These are phyloP conservation scores for Fraxinus anomala DNA, from an alignment of 257 asterid genomes.

Conservation along the genomic window DNA sequence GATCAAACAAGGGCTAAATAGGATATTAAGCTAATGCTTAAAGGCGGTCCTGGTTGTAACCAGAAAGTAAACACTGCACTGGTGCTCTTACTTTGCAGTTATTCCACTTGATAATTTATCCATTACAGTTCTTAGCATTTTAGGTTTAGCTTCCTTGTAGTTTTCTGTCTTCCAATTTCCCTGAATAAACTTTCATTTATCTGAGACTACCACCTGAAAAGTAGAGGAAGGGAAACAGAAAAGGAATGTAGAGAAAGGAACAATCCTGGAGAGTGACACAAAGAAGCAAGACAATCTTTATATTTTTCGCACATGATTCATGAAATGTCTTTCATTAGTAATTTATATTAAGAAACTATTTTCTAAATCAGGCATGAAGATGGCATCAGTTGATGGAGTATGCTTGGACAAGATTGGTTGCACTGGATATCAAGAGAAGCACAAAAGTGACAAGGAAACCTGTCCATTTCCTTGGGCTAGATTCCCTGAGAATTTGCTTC, in stretches of 20 bases:
- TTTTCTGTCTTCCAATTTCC: neutral
- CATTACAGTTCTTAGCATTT: neutral
- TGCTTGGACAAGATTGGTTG: slow-evolving; percentile 44
- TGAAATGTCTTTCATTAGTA: neutral
- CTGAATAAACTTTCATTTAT: neutral
- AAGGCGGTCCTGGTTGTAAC: neutral
- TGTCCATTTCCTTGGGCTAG: slow-evolving; percentile 85
- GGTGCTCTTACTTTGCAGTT: neutral
- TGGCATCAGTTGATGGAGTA: slow-evolving; percentile 37
- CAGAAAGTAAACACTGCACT: neutral
- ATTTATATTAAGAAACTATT: neutral
- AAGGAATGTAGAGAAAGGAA: neutral
- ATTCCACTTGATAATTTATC: neutral
- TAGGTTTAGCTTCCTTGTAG: neutral
- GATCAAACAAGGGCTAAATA: neutral
- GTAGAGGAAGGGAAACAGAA: neutral
- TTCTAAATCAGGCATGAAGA: slow-evolving; percentile 41
- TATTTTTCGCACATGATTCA: neutral
- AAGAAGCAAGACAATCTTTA: slow-evolving; percentile 10
- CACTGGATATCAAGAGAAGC: slow-evolving; percentile 37
- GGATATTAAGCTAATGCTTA: neutral
- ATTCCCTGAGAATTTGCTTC: slow-evolving; percentile 72
- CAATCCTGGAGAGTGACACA: neutral
- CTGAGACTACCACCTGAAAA: neutral
- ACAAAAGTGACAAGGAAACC: slow-evolving; percentile 42